A percentile compares a stretch with the other conserved stretches of the same genome.
These are phyloP conservation scores for Lichtheimia corymbifera DNA, from an alignment of 371 early-diverging fungal species.

Conservation along the genomic window DNA sequence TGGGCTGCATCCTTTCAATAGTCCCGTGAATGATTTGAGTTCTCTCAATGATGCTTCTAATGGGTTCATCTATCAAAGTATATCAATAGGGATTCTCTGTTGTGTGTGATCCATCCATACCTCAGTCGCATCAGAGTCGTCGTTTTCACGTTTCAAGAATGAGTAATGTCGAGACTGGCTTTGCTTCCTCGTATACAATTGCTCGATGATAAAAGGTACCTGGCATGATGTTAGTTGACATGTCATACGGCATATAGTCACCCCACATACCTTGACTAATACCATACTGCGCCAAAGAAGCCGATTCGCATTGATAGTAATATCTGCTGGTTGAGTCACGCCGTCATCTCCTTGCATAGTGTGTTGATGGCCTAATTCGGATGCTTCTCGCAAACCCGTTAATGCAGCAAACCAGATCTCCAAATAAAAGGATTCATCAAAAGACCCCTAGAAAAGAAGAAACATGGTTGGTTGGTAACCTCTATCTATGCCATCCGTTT, in stretches of 20 bases:
- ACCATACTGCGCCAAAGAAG: slow-evolving; percentile 46
- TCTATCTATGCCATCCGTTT: not conserved
- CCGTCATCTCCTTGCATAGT: not conserved
- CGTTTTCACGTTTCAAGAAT: not conserved
- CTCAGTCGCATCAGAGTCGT: not conserved
- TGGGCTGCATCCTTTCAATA: slow-evolving; percentile 48
- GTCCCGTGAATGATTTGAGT: slow-evolving; percentile 42
- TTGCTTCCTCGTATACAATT: not conserved
- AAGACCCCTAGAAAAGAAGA: slow-evolving; percentile 32
- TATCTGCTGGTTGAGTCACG: slow-evolving; percentile 1
- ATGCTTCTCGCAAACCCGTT: slow-evolving; percentile 49
- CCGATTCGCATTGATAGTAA: slow-evolving; percentile 28
- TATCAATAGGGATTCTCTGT: too few relatives aligned
- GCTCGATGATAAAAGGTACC: not conserved
- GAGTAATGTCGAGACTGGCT: not conserved
- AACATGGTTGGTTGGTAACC: not conserved
- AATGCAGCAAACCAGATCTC: slow-evolving; percentile 49
- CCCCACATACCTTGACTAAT: slow-evolving; percentile 37
- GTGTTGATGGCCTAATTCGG: not conserved
- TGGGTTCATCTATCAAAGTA: slow-evolving; percentile 27
- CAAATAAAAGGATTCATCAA: slow-evolving; percentile 51
- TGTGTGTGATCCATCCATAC: too few relatives aligned
- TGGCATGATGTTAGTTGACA: not conserved
- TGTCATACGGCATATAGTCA: too few relatives aligned
- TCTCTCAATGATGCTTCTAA: slow-evolving; percentile 43